Conservation (phyloP, 441 rosid genomes). For the Viola pubescens region DNA sequence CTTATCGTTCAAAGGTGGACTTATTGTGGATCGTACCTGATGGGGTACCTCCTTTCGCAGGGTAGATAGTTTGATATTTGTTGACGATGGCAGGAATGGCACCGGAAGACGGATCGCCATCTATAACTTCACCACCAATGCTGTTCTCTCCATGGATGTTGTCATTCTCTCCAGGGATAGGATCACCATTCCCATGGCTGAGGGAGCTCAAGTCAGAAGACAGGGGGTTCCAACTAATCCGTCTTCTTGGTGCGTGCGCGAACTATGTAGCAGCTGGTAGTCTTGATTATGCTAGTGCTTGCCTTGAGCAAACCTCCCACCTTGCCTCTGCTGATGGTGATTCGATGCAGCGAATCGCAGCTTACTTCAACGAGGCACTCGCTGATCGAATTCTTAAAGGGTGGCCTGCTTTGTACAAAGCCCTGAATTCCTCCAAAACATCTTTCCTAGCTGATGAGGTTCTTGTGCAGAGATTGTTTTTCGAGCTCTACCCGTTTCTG, state of each 20-base stretch:
- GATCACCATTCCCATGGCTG: slow-evolving; percentile 51
- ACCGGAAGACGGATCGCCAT: no score
- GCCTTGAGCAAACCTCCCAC: slow-evolving; percentile 54
- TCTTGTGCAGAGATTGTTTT: slow-evolving; percentile 47
- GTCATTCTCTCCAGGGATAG: slow-evolving; percentile 19
- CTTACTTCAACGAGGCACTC: slow-evolving; percentile 62
- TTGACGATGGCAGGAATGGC: slow-evolving; percentile 32
- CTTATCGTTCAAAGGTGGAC: not conserved
- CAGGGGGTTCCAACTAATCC: slow-evolving; percentile 55
- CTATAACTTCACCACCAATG: no score
- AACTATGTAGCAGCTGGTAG: slow-evolving; percentile 52
- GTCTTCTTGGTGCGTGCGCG: slow-evolving; percentile 46
- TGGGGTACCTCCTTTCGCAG: not conserved
- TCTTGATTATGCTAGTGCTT: slow-evolving; percentile 47
- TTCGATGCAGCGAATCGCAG: slow-evolving; percentile 62
- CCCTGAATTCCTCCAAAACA: slow-evolving; percentile 50
- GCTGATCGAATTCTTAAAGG: slow-evolving; percentile 58
- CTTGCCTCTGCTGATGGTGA: slow-evolving; percentile 66
- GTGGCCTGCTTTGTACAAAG: slow-evolving; percentile 64
- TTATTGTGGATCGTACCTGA: slow-evolving; percentile 1
- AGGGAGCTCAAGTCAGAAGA: slow-evolving; percentile 56
- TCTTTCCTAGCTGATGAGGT: slow-evolving; percentile 37
- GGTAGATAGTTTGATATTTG: slow-evolving; percentile 11
- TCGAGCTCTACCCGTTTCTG: slow-evolving; percentile 60
- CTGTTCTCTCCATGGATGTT: no score